Conservation (phyloP, 495 filamentous ascomycete genomes). For the Penicillium herquei region DNA sequence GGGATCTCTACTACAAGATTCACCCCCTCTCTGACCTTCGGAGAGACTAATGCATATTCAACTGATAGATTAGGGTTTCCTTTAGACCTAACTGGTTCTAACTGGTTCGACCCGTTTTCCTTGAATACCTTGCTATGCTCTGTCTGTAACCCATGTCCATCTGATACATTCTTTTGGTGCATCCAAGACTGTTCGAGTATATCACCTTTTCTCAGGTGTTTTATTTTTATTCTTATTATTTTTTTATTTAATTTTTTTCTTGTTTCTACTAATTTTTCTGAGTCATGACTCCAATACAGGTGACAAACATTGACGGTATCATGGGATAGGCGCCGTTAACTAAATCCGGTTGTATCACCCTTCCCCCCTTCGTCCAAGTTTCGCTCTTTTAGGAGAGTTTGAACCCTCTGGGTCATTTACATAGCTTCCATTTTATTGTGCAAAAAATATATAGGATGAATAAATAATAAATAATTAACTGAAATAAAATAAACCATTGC, state of each 20-base stretch:
- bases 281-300: conserved; percentile 42
- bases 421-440: neutral
- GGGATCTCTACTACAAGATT: conserved; percentile 13
- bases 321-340: conserved; percentile 26
- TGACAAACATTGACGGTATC: conserved; percentile 38
- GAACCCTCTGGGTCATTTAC: neutral
- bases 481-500: neutral
- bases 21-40: conserved; percentile 6
- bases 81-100: conserved; percentile 3
- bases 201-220: neutral
- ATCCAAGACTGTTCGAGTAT: conserved; percentile 6
- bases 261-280: conserved; percentile 18
- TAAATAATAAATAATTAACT: neutral
- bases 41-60: conserved; percentile 14
- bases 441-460: neutral
- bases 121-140: conserved; percentile 3
- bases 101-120: neutral
- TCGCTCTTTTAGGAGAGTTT: conserved; percentile 10
- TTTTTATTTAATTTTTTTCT: neutral
- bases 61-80: conserved; percentile 22
- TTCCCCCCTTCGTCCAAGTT: conserved; percentile 26
- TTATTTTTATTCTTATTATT: conserved; percentile 2
- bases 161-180: conserved; percentile 42
- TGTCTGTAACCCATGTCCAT: conserved; percentile 33
- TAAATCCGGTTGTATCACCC: conserved; percentile 33